phyloP scores from a whole-genome alignment of 257 asterid species.

The Osmanthus fragrans region DNA sequence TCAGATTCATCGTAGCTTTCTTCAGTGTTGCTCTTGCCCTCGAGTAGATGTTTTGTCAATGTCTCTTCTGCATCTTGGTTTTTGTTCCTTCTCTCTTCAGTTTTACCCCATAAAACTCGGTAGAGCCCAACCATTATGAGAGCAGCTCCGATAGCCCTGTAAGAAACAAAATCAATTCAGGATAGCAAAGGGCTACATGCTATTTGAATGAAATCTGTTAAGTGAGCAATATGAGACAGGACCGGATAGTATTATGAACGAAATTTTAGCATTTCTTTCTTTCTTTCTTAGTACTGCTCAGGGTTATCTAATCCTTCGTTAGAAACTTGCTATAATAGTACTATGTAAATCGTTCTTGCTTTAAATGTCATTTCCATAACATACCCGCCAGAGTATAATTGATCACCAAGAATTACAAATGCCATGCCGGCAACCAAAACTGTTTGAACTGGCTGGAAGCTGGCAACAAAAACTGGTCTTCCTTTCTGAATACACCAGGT shows the following conservation, averaged over 20 bases:
- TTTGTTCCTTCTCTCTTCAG: conserved; percentile 53
- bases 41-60: conserved; percentile 60
- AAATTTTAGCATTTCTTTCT: not conserved
- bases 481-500: conserved; percentile 94
- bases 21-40: conserved; percentile 34
- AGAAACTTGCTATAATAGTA: not conserved
- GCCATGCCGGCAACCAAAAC: conserved; percentile 84
- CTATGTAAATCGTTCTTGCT: not conserved
- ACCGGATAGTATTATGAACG: not conserved
- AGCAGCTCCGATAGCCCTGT: conserved; percentile 75
- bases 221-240: not conserved
- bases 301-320: too few relatives aligned
- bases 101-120: conserved; percentile 82
- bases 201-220: not conserved
- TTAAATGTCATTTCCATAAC: conserved; percentile 17
- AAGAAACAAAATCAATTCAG: conserved; percentile 17
- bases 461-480: conserved; percentile 84
- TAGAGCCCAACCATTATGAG: conserved; percentile 71
- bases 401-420: conserved; percentile 69
- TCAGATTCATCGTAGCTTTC: conserved; percentile 40
- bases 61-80: conserved; percentile 43
- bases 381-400: conserved; percentile 74
- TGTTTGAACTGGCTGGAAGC: conserved; percentile 91
- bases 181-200: not conserved
- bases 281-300: not conserved